phyloP scores from a whole-genome alignment of 2,329 filamentous ascomycete genomes.

The Penicillium corylophilum region DNA sequence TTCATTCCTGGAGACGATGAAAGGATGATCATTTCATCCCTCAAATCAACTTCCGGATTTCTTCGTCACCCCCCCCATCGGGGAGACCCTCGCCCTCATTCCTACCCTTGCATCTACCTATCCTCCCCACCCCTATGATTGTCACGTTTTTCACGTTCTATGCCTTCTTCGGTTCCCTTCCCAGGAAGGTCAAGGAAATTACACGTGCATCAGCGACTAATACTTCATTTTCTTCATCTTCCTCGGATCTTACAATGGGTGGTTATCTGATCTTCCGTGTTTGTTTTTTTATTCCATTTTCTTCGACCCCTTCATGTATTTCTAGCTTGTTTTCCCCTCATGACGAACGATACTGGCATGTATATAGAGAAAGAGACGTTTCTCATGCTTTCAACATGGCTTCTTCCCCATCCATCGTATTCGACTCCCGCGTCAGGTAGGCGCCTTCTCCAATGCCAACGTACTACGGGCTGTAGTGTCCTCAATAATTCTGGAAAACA shows the following conservation, averaged over 20 bases:
- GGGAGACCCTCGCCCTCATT: background rate
- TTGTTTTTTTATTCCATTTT: background rate
- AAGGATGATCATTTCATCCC: conserved; percentile 46
- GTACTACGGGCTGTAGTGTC: no score
- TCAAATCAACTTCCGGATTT: background rate
- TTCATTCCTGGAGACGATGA: conserved; percentile 93
- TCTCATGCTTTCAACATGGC: background rate
- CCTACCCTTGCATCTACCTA: background rate
- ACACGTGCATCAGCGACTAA: conserved; percentile 7
- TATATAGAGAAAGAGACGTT: conserved; percentile 20
- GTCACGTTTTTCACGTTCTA: conserved; percentile 6
- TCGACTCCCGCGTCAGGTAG: background rate
- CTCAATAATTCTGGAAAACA: no score
- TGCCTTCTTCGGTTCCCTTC: background rate
- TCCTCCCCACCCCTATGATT: conserved; percentile 3
- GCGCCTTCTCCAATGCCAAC: no score
- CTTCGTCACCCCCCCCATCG: background rate
- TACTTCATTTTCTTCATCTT: background rate
- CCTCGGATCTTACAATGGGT: conserved; percentile 1
- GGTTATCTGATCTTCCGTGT: background rate
- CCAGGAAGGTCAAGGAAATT: background rate
- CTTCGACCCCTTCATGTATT: conserved; percentile 23
- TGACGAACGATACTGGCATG: conserved; percentile 19
- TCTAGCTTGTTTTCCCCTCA: conserved; percentile 17
- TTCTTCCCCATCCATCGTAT: background rate